Conservation (phyloP, 257 asterid species). For the Fraxinus americana region DNA sequence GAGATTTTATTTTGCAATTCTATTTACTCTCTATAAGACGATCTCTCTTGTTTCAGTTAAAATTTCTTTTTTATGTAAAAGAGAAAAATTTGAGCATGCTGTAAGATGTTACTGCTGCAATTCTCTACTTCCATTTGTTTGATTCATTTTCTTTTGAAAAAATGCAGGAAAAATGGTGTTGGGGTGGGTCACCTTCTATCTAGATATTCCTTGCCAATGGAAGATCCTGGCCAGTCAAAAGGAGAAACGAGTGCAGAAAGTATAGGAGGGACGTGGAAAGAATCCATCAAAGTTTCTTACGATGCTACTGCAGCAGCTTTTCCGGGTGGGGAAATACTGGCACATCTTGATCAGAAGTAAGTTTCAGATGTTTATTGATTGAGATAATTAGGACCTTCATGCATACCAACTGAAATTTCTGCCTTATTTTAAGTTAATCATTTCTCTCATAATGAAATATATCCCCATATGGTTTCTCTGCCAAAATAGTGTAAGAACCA, state of each 20-base stretch:
- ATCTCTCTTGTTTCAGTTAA: not conserved
- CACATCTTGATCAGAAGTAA: constrained; percentile 97
- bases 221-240: constrained; percentile 76
- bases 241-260: constrained; percentile 43
- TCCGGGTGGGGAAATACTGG: constrained; percentile 85
- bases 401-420: not conserved
- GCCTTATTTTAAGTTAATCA: not conserved
- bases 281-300: constrained; percentile 77
- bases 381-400: not conserved
- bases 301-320: constrained; percentile 80
- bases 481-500: not conserved
- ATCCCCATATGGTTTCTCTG: not conserved
- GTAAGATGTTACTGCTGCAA: not conserved
- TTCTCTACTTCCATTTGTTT: not conserved
- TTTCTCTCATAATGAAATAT: not conserved
- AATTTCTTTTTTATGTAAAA: not conserved
- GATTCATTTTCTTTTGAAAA: constrained; percentile 11
- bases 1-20: not conserved
- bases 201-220: constrained; percentile 94
- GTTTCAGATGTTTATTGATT: constrained; percentile 10
- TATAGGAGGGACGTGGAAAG: constrained; percentile 88
- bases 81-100: not conserved
- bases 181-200: constrained; percentile 97
- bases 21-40: not conserved
- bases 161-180: constrained; percentile 62